Percentiles rank a stretch among this genome's conserved stretches.
Evolutionary conservation across 257 asterid species (phyloP).

Genomic region (Lycium ferocissimum): DNA sequence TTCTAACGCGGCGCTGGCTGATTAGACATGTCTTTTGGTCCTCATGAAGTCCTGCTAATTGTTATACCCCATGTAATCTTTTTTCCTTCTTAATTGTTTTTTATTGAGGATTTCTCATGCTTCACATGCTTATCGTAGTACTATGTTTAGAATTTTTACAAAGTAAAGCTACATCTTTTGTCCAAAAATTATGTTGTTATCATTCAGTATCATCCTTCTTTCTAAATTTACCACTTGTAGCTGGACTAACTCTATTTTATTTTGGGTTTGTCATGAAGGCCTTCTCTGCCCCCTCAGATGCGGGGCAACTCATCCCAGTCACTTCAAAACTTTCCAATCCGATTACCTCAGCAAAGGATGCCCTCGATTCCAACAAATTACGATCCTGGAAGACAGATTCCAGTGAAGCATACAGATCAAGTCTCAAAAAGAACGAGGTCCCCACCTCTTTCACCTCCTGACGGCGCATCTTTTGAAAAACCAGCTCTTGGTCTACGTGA

Average conservation of each 20-base stretch:
- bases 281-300: slow-evolving; percentile 46
- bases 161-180: slow-evolving; percentile 18
- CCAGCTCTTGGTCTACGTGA: slow-evolving; percentile 43
- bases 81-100: background rate
- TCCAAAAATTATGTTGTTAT: slow-evolving; percentile 24
- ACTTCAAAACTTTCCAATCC: slow-evolving; percentile 42
- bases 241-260: slow-evolving; percentile 12
- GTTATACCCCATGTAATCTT: background rate
- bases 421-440: slow-evolving; percentile 77
- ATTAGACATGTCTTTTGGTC: background rate
- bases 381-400: slow-evolving; percentile 54
- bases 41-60: slow-evolving; percentile 16
- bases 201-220: background rate
- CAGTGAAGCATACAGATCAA: slow-evolving; percentile 56
- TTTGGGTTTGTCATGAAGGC: slow-evolving; percentile 51
- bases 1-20: background rate
- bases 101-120: background rate
- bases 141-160: background rate
- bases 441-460: slow-evolving; percentile 53
- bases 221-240: slow-evolving; percentile 14
- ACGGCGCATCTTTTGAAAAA: slow-evolving; percentile 45
- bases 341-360: slow-evolving; percentile 45
- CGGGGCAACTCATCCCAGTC: slow-evolving; percentile 52
- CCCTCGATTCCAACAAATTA: slow-evolving; percentile 41
- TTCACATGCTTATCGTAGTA: background rate